Evolutionary conservation across 164 flowering plant species (phyloP).

Genomic region (Annona squamosa): DNA sequence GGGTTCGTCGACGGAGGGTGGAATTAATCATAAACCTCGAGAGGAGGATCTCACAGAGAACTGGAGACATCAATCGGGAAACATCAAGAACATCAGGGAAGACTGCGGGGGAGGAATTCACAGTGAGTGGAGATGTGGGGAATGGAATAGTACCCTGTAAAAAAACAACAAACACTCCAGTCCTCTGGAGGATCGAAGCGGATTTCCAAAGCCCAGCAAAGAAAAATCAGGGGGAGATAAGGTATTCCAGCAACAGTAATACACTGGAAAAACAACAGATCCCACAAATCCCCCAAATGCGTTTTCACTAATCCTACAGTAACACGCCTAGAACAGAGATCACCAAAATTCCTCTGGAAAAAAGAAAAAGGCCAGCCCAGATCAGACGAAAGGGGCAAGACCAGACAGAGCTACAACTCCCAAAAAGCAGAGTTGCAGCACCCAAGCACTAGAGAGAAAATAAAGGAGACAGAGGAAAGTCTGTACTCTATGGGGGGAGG

Average conservation of each 20-base stretch:
- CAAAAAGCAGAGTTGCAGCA: conserved; percentile 9
- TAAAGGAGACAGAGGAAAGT: neutral
- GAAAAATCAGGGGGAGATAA: neutral
- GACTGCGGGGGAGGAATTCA: conserved; percentile 24
- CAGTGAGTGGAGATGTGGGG: neutral
- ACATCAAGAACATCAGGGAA: conserved; percentile 26
- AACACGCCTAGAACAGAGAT: conserved; percentile 1
- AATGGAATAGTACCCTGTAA: neutral
- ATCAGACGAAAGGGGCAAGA: neutral
- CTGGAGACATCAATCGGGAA: conserved; percentile 58
- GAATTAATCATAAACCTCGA: conserved; percentile 57
- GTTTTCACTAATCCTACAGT: conserved; percentile 6
- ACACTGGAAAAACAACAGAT: neutral
- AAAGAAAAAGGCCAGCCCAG: neutral
- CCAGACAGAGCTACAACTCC: conserved; percentile 2
- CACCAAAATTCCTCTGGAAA: neutral
- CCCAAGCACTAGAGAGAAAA: conserved; percentile 3
- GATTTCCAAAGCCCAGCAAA: neutral
- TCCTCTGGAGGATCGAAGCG: neutral
- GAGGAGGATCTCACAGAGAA: conserved; percentile 69
- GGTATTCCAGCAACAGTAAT: neutral
- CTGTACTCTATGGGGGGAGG: neutral
- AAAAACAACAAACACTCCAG: neutral
- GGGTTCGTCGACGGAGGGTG: conserved; percentile 48
- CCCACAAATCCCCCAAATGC: conserved; percentile 5